Conservation (phyloP, 106 monocot species). For the Phalaenopsis equestris region DNA sequence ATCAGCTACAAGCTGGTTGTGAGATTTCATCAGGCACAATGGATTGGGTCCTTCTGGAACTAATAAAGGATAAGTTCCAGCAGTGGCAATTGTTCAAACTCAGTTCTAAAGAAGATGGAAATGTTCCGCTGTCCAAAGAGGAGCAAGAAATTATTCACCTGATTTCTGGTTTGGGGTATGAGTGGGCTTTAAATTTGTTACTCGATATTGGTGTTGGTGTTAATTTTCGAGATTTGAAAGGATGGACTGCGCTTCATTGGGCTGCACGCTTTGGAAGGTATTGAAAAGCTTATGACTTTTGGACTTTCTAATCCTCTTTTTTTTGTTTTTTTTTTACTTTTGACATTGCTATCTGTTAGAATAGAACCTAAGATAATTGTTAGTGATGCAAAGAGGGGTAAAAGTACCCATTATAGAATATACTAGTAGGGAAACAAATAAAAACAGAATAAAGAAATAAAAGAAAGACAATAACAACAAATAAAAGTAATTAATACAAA, state of each 20-base stretch:
- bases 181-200: conserved; percentile 74
- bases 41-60: conserved; percentile 40
- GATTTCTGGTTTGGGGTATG: conserved; percentile 81
- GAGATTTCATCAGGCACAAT: conserved; percentile 15
- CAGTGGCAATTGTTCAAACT: conserved; percentile 43
- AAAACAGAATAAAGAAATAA: too few relatives aligned
- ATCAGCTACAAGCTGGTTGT: conserved; percentile 13
- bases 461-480: too few relatives aligned
- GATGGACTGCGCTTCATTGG: conserved; percentile 99
- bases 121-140: conserved; percentile 41
- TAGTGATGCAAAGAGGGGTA: too few relatives aligned
- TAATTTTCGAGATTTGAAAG: conserved; percentile 83
- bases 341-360: neutral
- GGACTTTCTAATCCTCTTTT: neutral
- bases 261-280: conserved; percentile 95
- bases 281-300: neutral
- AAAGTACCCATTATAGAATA: too few relatives aligned
- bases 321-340: neutral
- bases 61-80: conserved; percentile 51
- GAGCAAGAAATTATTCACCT: conserved; percentile 78
- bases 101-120: conserved; percentile 11
- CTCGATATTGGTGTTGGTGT: conserved; percentile 61
- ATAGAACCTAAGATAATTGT: too few relatives aligned
- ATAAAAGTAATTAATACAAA: too few relatives aligned
- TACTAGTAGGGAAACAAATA: too few relatives aligned